Evolutionary conservation across 768 basidiomycete genomes (phyloP).

Genomic region (Naganishia antarctica): DNA sequence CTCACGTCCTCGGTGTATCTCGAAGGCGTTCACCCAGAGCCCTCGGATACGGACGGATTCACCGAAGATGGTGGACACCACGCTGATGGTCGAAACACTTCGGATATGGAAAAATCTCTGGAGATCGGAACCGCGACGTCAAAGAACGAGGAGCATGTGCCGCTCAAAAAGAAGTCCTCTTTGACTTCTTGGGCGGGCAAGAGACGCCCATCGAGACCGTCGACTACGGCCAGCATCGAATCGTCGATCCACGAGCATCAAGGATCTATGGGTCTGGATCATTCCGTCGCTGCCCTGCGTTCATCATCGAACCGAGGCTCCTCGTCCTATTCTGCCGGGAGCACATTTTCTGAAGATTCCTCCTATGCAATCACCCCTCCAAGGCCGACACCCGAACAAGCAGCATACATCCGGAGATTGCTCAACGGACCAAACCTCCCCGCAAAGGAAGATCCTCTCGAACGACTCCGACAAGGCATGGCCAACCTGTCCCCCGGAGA

Average conservation of each 20-base stretch:
- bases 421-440: constrained; percentile 37
- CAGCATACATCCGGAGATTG: constrained; percentile 48
- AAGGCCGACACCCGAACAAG: constrained; percentile 46
- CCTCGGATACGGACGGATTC: constrained; percentile 10
- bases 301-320: neutral
- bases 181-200: constrained; percentile 21
- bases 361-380: constrained; percentile 24
- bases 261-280: neutral
- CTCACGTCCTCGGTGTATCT: constrained; percentile 25
- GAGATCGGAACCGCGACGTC: constrained; percentile 55
- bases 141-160: neutral
- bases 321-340: neutral
- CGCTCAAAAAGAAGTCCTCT: constrained; percentile 24
- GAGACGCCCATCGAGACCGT: constrained; percentile 16
- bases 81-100: neutral
- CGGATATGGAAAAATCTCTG: constrained; percentile 54
- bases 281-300: constrained; percentile 11
- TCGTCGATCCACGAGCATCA: constrained; percentile 11
- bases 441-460: constrained; percentile 34
- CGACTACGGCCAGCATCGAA: constrained; percentile 22
- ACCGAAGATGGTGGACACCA: constrained; percentile 1
- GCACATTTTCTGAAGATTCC: constrained; percentile 2
- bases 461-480: constrained; percentile 21
- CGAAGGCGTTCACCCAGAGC: constrained; percentile 26
- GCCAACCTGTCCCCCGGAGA: constrained; percentile 4